Evolutionary conservation across 208 protist genomes (phyloP).

Genomic region (Leishmania major): DNA sequence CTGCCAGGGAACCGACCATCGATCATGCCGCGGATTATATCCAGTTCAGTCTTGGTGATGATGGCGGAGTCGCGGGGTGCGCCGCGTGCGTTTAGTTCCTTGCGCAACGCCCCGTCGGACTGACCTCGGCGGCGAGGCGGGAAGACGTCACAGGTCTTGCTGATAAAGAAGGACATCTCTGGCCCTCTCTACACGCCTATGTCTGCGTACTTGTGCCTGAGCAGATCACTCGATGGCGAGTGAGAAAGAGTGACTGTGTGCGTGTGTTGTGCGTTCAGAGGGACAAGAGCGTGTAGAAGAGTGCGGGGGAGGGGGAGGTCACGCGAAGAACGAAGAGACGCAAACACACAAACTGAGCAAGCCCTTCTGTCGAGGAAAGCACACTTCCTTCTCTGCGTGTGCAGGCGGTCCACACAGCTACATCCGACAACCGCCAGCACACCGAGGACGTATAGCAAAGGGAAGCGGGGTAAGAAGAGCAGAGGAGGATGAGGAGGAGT

Average conservation of each 20-base stretch:
- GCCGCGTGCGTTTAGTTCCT: constrained; percentile 72
- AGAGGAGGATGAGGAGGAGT: background rate
- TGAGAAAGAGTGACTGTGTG: background rate
- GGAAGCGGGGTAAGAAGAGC: background rate
- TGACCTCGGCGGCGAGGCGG: constrained; percentile 67
- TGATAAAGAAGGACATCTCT: constrained; percentile 45
- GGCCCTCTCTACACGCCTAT: background rate
- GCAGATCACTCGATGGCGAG: background rate
- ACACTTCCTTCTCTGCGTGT: background rate
- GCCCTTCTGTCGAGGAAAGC: background rate
- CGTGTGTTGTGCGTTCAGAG: background rate
- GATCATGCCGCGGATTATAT: constrained; percentile 79
- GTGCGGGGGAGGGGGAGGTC: background rate
- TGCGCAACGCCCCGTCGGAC: constrained; percentile 78
- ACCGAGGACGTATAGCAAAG: background rate
- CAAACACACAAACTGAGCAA: background rate
- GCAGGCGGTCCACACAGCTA: background rate
- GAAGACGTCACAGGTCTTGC: constrained; percentile 57
- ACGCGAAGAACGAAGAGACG: background rate
- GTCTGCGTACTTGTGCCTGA: background rate
- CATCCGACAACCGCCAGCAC: background rate
- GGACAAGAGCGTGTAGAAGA: background rate
- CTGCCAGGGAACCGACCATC: constrained; percentile 36
- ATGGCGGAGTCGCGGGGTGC: constrained; percentile 80
- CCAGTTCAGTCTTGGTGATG: constrained; percentile 82